phyloP scores from a whole-genome alignment of 148 eudicot species.

The Beta vulgaris region DNA sequence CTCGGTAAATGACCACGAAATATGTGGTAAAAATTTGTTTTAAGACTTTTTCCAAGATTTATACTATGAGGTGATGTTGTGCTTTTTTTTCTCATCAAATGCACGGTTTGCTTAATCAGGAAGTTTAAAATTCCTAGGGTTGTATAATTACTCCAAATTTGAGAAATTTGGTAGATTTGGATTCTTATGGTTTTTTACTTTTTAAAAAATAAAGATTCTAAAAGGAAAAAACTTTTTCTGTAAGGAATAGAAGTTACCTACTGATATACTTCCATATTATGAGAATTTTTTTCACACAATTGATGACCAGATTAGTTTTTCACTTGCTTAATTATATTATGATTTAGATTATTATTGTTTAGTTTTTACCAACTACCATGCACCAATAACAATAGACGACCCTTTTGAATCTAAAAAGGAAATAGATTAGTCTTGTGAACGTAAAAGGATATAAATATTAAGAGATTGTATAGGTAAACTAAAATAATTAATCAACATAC shows the following conservation, averaged over 20 bases:
- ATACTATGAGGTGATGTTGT: neutral
- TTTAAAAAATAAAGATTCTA: neutral
- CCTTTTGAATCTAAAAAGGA: neutral
- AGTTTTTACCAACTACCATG: neutral
- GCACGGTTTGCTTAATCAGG: slow-evolving; percentile 3
- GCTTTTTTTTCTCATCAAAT: slow-evolving; percentile 13
- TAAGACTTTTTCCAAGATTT: slow-evolving; percentile 2
- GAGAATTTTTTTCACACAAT: neutral
- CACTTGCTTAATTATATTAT: neutral
- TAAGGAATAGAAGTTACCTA: neutral
- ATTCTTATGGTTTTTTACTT: neutral
- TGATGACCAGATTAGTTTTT: neutral
- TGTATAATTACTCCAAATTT: neutral
- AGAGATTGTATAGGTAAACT: too few relatives aligned
- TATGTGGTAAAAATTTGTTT: too few relatives aligned
- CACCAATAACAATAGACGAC: neutral
- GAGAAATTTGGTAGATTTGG: neutral
- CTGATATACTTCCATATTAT: neutral
- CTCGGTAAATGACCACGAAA: too few relatives aligned
- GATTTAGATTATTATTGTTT: neutral
- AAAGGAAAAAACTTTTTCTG: neutral
- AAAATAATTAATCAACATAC: too few relatives aligned
- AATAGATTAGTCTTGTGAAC: neutral
- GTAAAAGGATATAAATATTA: neutral
- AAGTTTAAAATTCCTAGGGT: too few relatives aligned